Conservation (phyloP, 257 asterid genomes). For the Craterostigma plantagineum region DNA sequence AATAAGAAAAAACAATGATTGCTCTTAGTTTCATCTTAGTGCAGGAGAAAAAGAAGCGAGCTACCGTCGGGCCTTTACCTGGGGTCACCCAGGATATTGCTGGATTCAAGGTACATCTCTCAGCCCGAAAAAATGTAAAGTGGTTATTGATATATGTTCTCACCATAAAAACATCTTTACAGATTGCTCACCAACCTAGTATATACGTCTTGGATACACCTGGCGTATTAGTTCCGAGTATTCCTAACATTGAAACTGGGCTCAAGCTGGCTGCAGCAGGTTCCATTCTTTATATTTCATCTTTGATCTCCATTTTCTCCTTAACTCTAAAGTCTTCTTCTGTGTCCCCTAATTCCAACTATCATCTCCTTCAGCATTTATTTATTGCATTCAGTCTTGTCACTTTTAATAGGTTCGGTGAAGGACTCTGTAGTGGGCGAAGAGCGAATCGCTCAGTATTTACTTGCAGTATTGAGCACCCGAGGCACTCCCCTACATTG, state of each 20-base stretch:
- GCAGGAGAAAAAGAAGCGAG: constrained; percentile 78
- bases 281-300: constrained; percentile 18
- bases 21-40: constrained; percentile 43
- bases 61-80: constrained; percentile 88
- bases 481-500: constrained; percentile 87
- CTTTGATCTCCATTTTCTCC: not conserved
- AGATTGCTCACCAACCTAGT: constrained; percentile 94
- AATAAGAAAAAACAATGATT: constrained; percentile 15
- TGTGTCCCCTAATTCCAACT: no score
- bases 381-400: not conserved
- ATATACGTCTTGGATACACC: constrained; percentile 88
- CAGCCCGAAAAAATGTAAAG: not conserved
- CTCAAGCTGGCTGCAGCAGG: constrained; percentile 92
- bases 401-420: constrained; percentile 55
- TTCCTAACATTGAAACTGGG: constrained; percentile 73
- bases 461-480: constrained; percentile 64
- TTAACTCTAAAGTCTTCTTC: not conserved
- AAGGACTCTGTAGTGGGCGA: constrained; percentile 95
- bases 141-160: no score
- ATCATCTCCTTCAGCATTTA: not conserved
- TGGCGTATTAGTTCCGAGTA: constrained; percentile 88
- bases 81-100: constrained; percentile 99
- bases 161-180: constrained; percentile 8
- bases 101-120: constrained; percentile 58
- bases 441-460: constrained; percentile 71